Base-by-base conservation (phyloP, 805 yeast genomes). In the Nematodospora valgi region DNA sequence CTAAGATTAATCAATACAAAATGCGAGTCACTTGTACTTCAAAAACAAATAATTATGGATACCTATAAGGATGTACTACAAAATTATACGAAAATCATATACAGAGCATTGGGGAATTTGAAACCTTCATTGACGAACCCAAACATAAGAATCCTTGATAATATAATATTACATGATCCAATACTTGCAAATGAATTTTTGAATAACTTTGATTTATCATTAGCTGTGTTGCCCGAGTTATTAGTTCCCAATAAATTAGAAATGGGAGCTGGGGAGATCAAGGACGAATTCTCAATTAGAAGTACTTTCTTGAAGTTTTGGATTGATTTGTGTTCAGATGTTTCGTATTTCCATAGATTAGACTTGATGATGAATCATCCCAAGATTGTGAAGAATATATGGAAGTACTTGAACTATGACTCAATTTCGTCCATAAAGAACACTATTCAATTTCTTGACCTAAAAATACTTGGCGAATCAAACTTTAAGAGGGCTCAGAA, bases 401-500 rank as follows among this genome's bases (percentile, higher is more conserved):
- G 88, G 64, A 85, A 83, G 52, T 72, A 71, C 43, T 52, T 85
- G 40, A 70, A 71, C 27, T 58, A 66, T 15, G 95, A 87, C 51
- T 61, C 78, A 7, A 51, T 58, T 5, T 44, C 43, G 2, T 64
- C 62, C 1, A 35, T 70, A 3, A 33, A 39, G 4, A 51, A 80
- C 9, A 37, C 38, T 0, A 62, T 81, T 0, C 37, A 86, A 3
- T 67, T 77, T 17, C 60, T 86, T 38, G 74, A 68, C 12, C 51
- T 59, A 1, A 60, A 64, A 15, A 70, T 89, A 2, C 49, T 86
- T 23, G 54, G 61, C 18, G 97, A 89, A 45, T 49, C 63, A 2
- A 59, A 72, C 9, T 82, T 79, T 52, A 76, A 76, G 45, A 81
- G 79, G 48, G 64, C 80, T 40, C 74, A 87, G 0, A 89, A 88